Evolutionary conservation across 2,329 filamentous ascomycete species (phyloP).

Genomic region (Phoma sp.): DNA sequence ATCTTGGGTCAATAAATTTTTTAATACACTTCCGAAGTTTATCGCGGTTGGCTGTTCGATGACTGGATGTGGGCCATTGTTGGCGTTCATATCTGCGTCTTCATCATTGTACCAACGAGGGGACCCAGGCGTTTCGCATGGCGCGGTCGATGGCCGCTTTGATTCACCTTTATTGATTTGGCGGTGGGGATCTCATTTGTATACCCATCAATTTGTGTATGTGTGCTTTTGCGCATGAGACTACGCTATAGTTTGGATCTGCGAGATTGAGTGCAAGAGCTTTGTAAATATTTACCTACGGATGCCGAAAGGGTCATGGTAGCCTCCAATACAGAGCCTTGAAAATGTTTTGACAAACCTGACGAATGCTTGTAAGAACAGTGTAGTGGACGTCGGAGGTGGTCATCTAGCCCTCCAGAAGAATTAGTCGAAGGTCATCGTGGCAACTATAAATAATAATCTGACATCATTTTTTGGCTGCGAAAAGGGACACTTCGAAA

Average conservation of each 20-base stretch:
- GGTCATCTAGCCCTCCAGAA: too few relatives aligned
- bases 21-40: slow-evolving; percentile 8
- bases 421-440: too few relatives aligned
- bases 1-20: slow-evolving; percentile 5
- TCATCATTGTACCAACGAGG: slow-evolving; percentile 14
- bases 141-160: slow-evolving; percentile 10
- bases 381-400: too few relatives aligned
- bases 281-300: slow-evolving; percentile 11
- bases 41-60: slow-evolving; percentile 11
- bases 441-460: too few relatives aligned
- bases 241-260: slow-evolving; percentile 13
- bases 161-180: slow-evolving; percentile 19
- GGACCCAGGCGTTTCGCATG: slow-evolving; percentile 26
- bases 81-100: neutral
- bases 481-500: too few relatives aligned
- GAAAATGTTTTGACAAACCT: neutral
- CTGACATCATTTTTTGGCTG: too few relatives aligned
- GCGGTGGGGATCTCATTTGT: slow-evolving; percentile 35
- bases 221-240: slow-evolving; percentile 19
- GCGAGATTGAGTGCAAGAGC: neutral
- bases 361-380: too few relatives aligned
- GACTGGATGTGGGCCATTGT: slow-evolving; percentile 10
- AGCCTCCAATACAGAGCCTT: slow-evolving; percentile 11
- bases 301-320: slow-evolving; percentile 7
- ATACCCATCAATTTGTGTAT: slow-evolving; percentile 43